Evolutionary conservation across 768 basidiomycete genomes (phyloP).

Genomic region (Gautieria morchelliformis): DNA sequence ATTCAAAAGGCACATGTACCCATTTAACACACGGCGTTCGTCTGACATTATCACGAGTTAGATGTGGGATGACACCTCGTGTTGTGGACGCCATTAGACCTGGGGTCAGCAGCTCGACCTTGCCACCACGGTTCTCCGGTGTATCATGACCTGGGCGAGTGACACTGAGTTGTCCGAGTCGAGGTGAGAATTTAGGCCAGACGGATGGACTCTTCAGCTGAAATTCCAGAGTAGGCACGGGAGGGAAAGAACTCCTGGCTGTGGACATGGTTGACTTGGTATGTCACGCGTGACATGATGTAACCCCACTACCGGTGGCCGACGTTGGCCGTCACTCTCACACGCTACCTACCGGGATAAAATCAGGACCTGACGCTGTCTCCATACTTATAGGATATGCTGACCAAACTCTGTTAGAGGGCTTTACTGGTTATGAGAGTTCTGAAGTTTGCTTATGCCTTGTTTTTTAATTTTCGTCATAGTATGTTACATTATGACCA

Average conservation of each 20-base stretch:
- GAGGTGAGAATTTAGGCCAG: background rate
- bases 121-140: background rate
- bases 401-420: too few species aligned
- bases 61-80: constrained; percentile 65
- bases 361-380: too few species aligned
- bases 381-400: too few species aligned
- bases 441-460: too few species aligned
- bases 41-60: constrained; percentile 52
- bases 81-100: constrained; percentile 53
- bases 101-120: constrained; percentile 46
- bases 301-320: constrained; percentile 18
- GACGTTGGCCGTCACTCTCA: too few species aligned
- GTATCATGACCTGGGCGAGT: background rate
- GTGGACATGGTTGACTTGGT: background rate
- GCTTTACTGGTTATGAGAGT: too few species aligned
- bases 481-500: too few species aligned
- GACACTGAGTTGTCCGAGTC: constrained; percentile 2
- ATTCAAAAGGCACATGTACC: constrained; percentile 68
- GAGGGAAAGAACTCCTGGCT: background rate
- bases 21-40: constrained; percentile 43
- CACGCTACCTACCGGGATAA: too few species aligned
- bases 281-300: background rate
- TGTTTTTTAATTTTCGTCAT: too few species aligned
- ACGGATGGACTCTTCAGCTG: background rate
- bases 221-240: background rate